Evolutionary conservation across 164 flowering plant species (phyloP).

Genomic region (Dillenia suffruticosa): DNA sequence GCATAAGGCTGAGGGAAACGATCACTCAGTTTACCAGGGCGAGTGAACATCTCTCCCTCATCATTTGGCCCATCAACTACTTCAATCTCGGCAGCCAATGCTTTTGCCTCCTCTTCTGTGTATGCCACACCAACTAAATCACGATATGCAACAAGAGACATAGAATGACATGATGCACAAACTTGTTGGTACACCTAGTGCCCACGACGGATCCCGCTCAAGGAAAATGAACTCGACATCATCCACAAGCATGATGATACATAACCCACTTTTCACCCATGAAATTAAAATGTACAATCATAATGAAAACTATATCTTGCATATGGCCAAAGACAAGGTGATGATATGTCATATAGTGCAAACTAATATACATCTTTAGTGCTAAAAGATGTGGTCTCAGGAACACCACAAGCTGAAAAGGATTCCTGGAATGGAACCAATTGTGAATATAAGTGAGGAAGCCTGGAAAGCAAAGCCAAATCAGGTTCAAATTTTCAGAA

Average conservation of each 20-base stretch:
- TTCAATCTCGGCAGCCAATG: constrained; percentile 92
- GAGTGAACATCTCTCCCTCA: constrained; percentile 91
- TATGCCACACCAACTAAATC: constrained; percentile 90
- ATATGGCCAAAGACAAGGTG: too few species aligned
- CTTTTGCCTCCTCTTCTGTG: constrained; percentile 81
- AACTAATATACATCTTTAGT: not conserved
- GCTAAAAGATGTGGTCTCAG: too few species aligned
- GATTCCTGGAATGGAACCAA: not conserved
- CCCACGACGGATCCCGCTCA: constrained; percentile 80
- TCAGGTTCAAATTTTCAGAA: too few species aligned
- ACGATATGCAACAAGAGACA: constrained; percentile 81
- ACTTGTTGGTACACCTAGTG: constrained; percentile 90
- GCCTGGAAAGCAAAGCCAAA: not conserved
- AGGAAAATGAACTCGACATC: not conserved
- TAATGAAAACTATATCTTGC: too few species aligned
- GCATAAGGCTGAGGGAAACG: constrained; percentile 81
- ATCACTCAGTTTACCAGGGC: constrained; percentile 87
- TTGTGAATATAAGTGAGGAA: constrained; percentile 3
- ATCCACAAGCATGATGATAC: constrained; percentile 3
- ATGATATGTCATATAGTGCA: not conserved
- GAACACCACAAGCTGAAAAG: too few species aligned
- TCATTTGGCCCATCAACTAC: constrained; percentile 90
- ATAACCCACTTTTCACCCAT: not conserved
- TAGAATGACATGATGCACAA: constrained; percentile 89
- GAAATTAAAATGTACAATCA: constrained; percentile 1